Evolutionary conservation across 2,329 filamentous ascomycete genomes (phyloP), one percentile per base, ranked within the genome.

Genomic region (Nemania diffusa): DNA sequence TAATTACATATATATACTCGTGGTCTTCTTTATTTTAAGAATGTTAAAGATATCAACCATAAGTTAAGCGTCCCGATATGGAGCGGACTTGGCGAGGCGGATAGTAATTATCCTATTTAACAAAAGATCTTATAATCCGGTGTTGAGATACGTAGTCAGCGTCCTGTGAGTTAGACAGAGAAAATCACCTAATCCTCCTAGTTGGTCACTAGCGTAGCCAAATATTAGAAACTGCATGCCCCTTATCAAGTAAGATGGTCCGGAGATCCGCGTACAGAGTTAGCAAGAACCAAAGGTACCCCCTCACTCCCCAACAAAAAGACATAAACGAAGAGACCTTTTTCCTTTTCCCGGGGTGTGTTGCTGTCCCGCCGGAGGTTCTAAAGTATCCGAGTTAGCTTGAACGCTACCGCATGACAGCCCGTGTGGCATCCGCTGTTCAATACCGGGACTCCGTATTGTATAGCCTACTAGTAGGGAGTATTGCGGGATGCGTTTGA

Each of bases 351-450:
- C 4, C 11, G 26, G 17, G 11, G 17, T 1, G 24, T 44, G 15
- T n/a, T 44, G 1, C 9, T 46, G 15, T 2, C 26, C 9, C 17
- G 22, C 2, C 5, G 8, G 3, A 29, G 24, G 7, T 7, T 13
- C n/a, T 13, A 57, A 27, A 27, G 42, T 32, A 13, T 56, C n/a
- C n/a, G 13, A 26, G 26, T 15, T 84, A 68, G 82, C 71, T 37
- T 37, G 63, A 71, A 84, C 75, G 27, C 81, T 80, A 32, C 81
- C 76, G 40, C 82, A 40, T 40, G 6, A 11, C 34, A 7, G 34
- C n/a, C 34, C 34, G 34, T 15, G 34, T 40, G 34, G 15, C 9
- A 40, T 40, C 15, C 34, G 34, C 34, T 40, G 11, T 34, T 34
- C 32, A 34, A 5, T 11, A 34, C 32, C 11, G 11, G 32, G 32